A percentile compares a stretch with the other conserved stretches of the same genome.
Conservation (phyloP, 305 asterid species). For the Solanum hybrid region DNA sequence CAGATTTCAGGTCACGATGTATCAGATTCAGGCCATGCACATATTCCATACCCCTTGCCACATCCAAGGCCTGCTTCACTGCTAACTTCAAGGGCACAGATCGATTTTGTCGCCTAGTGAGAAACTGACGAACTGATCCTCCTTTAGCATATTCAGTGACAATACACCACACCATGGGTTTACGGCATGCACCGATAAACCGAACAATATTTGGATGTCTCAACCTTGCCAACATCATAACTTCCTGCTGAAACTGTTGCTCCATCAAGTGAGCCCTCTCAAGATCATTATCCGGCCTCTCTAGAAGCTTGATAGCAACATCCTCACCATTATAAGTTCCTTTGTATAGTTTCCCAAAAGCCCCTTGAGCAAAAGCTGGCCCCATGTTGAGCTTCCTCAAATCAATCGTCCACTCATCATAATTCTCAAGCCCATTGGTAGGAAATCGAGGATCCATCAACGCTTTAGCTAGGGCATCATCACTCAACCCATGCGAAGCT, state of each 20-base stretch:
- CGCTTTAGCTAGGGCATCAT: slow-evolving; percentile 92
- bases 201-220: slow-evolving; percentile 94
- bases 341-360: slow-evolving; percentile 88
- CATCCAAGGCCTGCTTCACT: slow-evolving; percentile 97
- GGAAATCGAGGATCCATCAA: slow-evolving; percentile 77
- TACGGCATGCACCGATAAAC: slow-evolving; percentile 89
- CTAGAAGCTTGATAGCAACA: slow-evolving; percentile 94
- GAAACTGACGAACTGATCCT: slow-evolving; percentile 91
- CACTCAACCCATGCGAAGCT: slow-evolving; percentile 63
- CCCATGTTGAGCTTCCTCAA: slow-evolving; percentile 92
- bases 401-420: slow-evolving; percentile 97
- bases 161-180: slow-evolving; percentile 98
- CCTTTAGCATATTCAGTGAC: slow-evolving; percentile 98
- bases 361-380: slow-evolving; percentile 96
- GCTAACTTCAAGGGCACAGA: slow-evolving; percentile 90
- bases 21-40: slow-evolving; percentile 83
- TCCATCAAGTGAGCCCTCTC: slow-evolving; percentile 88
- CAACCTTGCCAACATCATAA: slow-evolving; percentile 86
- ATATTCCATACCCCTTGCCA: slow-evolving; percentile 95
- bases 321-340: slow-evolving; percentile 89
- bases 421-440: slow-evolving; percentile 79
- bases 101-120: slow-evolving; percentile 76
- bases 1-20: slow-evolving; percentile 90
- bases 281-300: slow-evolving; percentile 77
- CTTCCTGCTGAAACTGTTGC: slow-evolving; percentile 96